phyloP scores from a whole-genome alignment of 768 basidiomycete genomes.

The Rhizopogon roseolus region DNA sequence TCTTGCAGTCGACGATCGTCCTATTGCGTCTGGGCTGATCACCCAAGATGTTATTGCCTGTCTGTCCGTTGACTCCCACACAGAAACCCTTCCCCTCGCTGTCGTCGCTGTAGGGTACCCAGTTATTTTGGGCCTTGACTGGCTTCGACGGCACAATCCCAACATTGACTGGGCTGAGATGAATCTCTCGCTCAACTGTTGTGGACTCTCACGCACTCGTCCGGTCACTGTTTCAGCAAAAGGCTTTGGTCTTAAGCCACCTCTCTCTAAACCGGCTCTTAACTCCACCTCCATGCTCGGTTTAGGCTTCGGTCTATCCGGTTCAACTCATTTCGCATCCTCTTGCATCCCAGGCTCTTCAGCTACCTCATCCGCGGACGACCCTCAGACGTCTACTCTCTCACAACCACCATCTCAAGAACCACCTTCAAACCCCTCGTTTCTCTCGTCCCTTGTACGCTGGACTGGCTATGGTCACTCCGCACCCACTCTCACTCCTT shows the following conservation, averaged over 20 bases:
- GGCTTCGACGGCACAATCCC: constrained; percentile 1
- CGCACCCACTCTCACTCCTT: neutral
- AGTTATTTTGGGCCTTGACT: constrained; percentile 11
- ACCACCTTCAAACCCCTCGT: neutral
- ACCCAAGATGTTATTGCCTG: constrained; percentile 31
- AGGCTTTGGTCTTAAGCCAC: constrained; percentile 28
- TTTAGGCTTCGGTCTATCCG: constrained; percentile 17
- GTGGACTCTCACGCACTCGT: constrained; percentile 10
- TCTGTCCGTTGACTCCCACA: constrained; percentile 16
- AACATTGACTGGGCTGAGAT: neutral
- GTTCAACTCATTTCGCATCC: neutral
- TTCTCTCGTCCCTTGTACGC: neutral
- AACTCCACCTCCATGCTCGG: constrained; percentile 8
- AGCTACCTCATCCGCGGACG: neutral
- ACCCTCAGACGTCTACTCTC: neutral
- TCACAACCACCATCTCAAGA: too few species aligned
- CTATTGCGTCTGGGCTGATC: constrained; percentile 34
- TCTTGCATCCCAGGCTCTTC: neutral
- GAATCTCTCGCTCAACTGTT: constrained; percentile 17
- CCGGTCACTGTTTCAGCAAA: constrained; percentile 13
- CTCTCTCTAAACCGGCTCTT: neutral
- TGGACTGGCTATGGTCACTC: neutral
- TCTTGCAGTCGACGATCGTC: constrained; percentile 32
- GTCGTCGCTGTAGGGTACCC: constrained; percentile 30
- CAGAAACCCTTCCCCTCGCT: constrained; percentile 23